Evolutionary conservation across 768 basidiomycete species (phyloP).

Genomic region (Tylopilus plumbeoviolaceoides): DNA sequence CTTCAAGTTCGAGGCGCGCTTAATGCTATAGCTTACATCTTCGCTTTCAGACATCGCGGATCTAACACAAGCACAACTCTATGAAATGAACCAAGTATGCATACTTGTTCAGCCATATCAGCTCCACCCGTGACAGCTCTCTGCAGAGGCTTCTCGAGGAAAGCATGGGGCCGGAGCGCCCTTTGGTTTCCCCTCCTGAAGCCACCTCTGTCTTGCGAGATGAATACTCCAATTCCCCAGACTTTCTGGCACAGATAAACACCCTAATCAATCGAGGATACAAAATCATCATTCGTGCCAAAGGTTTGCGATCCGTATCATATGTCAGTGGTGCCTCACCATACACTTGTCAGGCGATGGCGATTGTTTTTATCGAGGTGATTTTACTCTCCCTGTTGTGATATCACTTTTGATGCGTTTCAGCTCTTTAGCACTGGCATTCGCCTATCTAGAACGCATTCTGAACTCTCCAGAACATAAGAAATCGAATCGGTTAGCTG

Average conservation of each 20-base stretch:
- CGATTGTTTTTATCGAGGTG: conserved; percentile 90
- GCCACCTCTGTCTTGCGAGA: conserved; percentile 52
- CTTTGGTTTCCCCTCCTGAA: conserved; percentile 51
- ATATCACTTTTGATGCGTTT: conserved; percentile 15
- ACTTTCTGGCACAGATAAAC: conserved; percentile 73
- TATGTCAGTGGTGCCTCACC: neutral
- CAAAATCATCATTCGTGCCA: conserved; percentile 60
- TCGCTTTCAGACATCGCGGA: conserved; percentile 29
- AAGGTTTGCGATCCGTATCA: conserved; percentile 46
- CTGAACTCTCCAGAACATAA: conserved; percentile 43
- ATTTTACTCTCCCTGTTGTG: conserved; percentile 19
- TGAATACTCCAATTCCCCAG: conserved; percentile 59
- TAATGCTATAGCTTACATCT: neutral
- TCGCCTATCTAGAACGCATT: conserved; percentile 75
- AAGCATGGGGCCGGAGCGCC: conserved; percentile 36
- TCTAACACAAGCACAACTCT: conserved; percentile 32
- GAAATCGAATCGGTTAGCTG: conserved; percentile 48
- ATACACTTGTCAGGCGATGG: conserved; percentile 61
- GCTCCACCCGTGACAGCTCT: neutral
- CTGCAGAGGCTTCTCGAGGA: conserved; percentile 39
- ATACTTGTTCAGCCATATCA: neutral
- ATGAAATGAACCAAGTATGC: conserved; percentile 40
- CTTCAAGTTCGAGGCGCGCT: neutral
- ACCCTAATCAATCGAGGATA: conserved; percentile 63
- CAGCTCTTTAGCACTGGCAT: conserved; percentile 61